Percentiles rank a stretch among this genome's conserved stretches.
phyloP scores from a whole-genome alignment of 179 eudicot genomes.

The Silene vulgaris region DNA sequence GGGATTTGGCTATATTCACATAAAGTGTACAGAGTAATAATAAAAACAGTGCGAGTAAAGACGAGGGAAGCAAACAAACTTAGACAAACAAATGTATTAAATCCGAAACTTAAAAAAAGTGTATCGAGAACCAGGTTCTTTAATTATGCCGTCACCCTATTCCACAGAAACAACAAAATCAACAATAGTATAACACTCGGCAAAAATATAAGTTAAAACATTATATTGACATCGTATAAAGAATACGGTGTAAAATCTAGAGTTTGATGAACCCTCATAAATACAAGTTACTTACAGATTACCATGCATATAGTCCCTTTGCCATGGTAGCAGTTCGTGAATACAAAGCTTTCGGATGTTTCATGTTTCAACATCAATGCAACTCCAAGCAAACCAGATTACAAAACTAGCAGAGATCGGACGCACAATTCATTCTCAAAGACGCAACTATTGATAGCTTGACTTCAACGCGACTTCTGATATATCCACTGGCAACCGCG shows the following conservation, averaged over 20 bases:
- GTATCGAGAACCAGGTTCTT: slow-evolving; percentile 4
- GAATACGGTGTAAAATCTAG: slow-evolving; percentile 7
- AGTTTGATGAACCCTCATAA: neutral
- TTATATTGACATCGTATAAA: slow-evolving; percentile 10
- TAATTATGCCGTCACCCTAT: slow-evolving; percentile 1
- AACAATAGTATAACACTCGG: neutral
- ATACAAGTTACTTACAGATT: slow-evolving; percentile 24
- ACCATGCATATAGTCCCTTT: slow-evolving; percentile 13
- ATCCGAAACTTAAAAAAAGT: neutral
- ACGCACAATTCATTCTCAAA: slow-evolving; percentile 7
- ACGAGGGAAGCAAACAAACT: neutral
- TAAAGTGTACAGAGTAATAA: too few species aligned
- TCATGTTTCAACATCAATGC: slow-evolving; percentile 7
- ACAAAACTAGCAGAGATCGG: neutral
- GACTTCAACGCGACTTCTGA: slow-evolving; percentile 43
- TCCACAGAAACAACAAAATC: slow-evolving; percentile 8
- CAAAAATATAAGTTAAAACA: neutral
- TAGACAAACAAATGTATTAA: neutral
- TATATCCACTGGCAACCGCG: slow-evolving; percentile 51
- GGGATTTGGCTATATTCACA: too few species aligned
- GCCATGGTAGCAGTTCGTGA: slow-evolving; percentile 6
- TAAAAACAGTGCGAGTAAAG: neutral
- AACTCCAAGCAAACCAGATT: slow-evolving; percentile 8
- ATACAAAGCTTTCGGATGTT: neutral
- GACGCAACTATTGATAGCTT: slow-evolving; percentile 3